Evolutionary conservation across 2,329 filamentous ascomycete species (phyloP).

Genomic region (Chrysoporthe austroafricana): DNA sequence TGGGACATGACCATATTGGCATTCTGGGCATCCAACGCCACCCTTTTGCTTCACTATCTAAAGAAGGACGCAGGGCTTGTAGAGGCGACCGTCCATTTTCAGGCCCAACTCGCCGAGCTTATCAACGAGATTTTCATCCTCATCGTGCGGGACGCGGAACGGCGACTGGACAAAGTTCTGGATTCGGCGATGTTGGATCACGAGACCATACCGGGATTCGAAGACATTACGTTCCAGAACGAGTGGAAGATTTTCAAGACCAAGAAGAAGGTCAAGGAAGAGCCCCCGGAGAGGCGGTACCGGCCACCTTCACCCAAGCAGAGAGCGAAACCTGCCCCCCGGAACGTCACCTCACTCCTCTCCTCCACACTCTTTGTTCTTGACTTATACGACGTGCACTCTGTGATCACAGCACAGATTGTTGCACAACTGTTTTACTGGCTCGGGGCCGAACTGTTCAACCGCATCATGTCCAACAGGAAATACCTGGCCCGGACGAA

Average conservation of each 20-base stretch:
- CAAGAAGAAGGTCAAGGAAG: slow-evolving; percentile 86
- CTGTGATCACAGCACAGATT: slow-evolving; percentile 91
- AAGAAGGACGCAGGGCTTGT: slow-evolving; percentile 89
- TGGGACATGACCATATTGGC: slow-evolving; percentile 99
- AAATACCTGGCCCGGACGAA: slow-evolving; percentile 95
- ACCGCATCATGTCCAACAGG: slow-evolving; percentile 94
- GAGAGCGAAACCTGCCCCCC: slow-evolving; percentile 86
- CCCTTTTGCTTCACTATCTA: slow-evolving; percentile 90
- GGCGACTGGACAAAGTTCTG: slow-evolving; percentile 93
- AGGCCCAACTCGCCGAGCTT: slow-evolving; percentile 89
- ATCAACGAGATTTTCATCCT: slow-evolving; percentile 99
- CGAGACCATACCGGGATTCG: slow-evolving; percentile 96
- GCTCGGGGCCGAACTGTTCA: slow-evolving; percentile 95
- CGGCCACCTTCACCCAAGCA: slow-evolving; percentile 92
- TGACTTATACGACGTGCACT: slow-evolving; percentile 98
- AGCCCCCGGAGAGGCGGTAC: slow-evolving; percentile 87
- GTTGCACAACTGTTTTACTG: slow-evolving; percentile 93
- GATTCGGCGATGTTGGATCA: slow-evolving; percentile 95
- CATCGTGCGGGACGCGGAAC: slow-evolving; percentile 93
- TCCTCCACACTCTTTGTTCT: slow-evolving; percentile 96
- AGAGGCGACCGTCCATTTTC: slow-evolving; percentile 82
- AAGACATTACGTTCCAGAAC: slow-evolving; percentile 95
- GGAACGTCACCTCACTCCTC: slow-evolving; percentile 92
- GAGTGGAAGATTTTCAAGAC: slow-evolving; percentile 98
- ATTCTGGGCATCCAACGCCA: slow-evolving; percentile 98